Evolutionary conservation across 2,329 filamentous ascomycete species (phyloP), one percentile per base, ranked within the genome.

Genomic region (Fusarium napiforme): DNA sequence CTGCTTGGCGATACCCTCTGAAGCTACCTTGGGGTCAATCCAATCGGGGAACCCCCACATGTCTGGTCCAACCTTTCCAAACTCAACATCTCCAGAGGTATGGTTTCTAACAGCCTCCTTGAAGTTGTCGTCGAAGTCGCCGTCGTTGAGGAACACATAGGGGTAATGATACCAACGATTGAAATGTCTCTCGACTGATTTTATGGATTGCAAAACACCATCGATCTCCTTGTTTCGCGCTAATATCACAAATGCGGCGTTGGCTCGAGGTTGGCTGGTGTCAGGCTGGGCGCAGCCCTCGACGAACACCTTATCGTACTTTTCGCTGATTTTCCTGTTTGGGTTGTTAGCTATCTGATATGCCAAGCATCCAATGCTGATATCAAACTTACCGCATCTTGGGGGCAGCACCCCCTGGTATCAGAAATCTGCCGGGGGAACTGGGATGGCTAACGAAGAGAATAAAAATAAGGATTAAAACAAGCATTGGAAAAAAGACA

Each of bases 111-210:
- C 90, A 0, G 91, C 92, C 77, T 96, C 93, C 82, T 94, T 97
- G 88, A 99, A 99, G 18, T 92, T 93, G 79, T 94, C 90, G 83
- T 98, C 95, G 88, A 99, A 99, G 65, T 98, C 95, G 73, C 93
- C 96, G 79, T 99, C 96, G 84, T 99, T 99, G 76, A 99, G 87
- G 83, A 99, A 98, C 76, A 98, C 96, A 81, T 98, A 99, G 32
- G 96, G 96, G 82, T 99, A 99, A 83, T 98, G 91, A 82, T 95
- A 99, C 95, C 96, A 99, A 75, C 95, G 91, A 84, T 99, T 99
- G 90, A 99, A 99, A 84, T 99, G 96, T 77, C 96, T 90, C 86
- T 99, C 96, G 76, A 99, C 95, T 47, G 96, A 98, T 86, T 98
- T 98, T 82, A 99, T 89, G 15, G 96, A 98, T 83, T 98, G 94